Percentiles rank a stretch among this genome's conserved stretches.
These are phyloP conservation scores for Vicia faba DNA, from an alignment of 306 rosid genomes.

Conservation along the genomic window DNA sequence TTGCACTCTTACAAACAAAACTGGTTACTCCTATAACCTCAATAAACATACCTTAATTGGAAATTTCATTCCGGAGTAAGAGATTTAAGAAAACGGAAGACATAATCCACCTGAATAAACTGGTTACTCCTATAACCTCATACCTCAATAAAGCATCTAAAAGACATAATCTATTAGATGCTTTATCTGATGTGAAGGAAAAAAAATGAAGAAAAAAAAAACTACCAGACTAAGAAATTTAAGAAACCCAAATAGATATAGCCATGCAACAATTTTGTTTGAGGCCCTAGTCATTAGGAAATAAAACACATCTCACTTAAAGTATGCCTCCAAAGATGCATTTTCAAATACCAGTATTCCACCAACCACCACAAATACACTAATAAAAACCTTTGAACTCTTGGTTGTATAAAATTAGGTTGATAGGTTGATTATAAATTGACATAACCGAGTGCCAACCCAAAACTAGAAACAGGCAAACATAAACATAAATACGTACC, in stretches of 20 bases:
- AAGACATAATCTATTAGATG: constrained; percentile 17
- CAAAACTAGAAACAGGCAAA: constrained; percentile 4
- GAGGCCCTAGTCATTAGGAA: constrained; percentile 15
- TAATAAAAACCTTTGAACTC: constrained; percentile 12
- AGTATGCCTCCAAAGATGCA: constrained; percentile 1
- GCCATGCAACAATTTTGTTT: constrained; percentile 5
- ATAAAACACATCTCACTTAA: constrained; percentile 3
- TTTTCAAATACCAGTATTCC: neutral
- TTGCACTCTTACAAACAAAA: constrained; percentile 19
- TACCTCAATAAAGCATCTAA: too few relatives aligned
- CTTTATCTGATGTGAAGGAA: neutral
- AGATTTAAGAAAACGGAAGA: neutral
- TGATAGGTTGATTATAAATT: constrained; percentile 17
- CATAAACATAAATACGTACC: constrained; percentile 45
- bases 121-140: too few relatives aligned
- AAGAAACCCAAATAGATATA: constrained; percentile 15
- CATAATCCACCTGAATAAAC: neutral
- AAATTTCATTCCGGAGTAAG: constrained; percentile 5
- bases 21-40: constrained; percentile 16
- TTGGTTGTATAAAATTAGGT: constrained; percentile 4
- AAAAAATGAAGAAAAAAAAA: neutral
- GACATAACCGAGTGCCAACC: neutral
- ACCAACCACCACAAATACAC: constrained; percentile 24
- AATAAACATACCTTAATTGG: constrained; percentile 9
- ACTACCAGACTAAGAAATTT: neutral